Evolutionary conservation across 202 grass and related monocot genomes (phyloP).

Genomic region (Elaeis oleifera): DNA sequence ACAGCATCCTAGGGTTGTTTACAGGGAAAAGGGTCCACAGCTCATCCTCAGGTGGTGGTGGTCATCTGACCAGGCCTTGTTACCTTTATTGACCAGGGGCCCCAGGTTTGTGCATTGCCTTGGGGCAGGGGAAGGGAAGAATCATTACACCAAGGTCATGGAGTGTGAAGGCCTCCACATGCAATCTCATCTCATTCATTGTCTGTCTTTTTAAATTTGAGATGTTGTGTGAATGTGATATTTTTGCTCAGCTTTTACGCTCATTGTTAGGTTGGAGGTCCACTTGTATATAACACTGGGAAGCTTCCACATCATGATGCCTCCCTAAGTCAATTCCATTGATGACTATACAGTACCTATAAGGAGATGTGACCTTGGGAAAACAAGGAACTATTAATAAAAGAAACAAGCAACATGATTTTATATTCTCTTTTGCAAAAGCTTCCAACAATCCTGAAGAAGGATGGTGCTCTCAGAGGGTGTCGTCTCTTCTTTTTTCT

Average conservation of each 20-base stretch:
- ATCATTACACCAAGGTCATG: conserved; percentile 2
- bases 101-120: conserved; percentile 3
- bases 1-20: neutral
- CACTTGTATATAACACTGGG: neutral
- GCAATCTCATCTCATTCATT: too few species aligned
- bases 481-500: too few species aligned
- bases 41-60: conserved; percentile 1
- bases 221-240: too few species aligned
- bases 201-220: too few species aligned
- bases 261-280: too few species aligned
- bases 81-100: neutral
- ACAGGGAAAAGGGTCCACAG: neutral
- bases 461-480: too few species aligned
- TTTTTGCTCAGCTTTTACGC: too few species aligned
- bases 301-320: neutral
- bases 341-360: neutral
- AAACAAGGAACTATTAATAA: too few species aligned
- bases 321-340: neutral
- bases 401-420: too few species aligned
- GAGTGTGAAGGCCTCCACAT: neutral
- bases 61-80: neutral
- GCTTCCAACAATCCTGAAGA: too few species aligned
- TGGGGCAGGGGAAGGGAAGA: neutral
- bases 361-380: too few species aligned
- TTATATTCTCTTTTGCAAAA: too few species aligned